Percentiles rank a stretch among this genome's conserved stretches.
Conservation (phyloP, 2,329 filamentous ascomycete genomes). For the Talaromyces verruculosus region DNA sequence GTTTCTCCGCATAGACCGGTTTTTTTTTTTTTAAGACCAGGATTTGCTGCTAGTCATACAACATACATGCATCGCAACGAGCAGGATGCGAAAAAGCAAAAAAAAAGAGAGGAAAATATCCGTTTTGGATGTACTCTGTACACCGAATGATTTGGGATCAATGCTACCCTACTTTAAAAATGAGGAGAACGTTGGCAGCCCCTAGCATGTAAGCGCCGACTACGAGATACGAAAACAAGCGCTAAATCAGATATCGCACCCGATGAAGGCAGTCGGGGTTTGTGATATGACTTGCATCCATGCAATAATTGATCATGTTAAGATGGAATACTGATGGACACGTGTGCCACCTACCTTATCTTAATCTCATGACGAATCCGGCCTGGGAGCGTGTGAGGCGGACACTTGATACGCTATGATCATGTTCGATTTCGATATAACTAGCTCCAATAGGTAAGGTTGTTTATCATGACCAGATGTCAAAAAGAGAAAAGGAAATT, state of each 20-base stretch:
- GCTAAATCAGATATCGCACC: background rate
- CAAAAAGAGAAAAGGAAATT: background rate
- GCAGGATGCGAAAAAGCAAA: background rate
- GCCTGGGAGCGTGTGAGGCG: background rate
- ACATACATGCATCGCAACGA: background rate
- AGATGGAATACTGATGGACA: background rate
- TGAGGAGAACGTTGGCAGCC: background rate
- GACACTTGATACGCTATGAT: background rate
- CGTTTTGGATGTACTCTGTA: background rate
- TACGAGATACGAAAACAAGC: background rate
- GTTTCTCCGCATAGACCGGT: background rate
- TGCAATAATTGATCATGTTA: background rate
- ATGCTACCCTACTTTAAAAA: background rate
- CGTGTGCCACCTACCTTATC: background rate
- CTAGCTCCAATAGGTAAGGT: too few species aligned
- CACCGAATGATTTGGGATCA: background rate
- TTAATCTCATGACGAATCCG: background rate
- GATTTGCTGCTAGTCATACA: background rate
- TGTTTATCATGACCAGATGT: background rate
- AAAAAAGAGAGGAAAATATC: background rate
- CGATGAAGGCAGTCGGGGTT: background rate
- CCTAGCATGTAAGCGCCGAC: background rate
- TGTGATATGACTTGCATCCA: background rate
- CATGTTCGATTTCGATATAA: background rate
- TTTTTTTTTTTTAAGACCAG: background rate